phyloP scores from a whole-genome alignment of 495 filamentous ascomycete genomes.

The Talaromyces proteolyticus region DNA sequence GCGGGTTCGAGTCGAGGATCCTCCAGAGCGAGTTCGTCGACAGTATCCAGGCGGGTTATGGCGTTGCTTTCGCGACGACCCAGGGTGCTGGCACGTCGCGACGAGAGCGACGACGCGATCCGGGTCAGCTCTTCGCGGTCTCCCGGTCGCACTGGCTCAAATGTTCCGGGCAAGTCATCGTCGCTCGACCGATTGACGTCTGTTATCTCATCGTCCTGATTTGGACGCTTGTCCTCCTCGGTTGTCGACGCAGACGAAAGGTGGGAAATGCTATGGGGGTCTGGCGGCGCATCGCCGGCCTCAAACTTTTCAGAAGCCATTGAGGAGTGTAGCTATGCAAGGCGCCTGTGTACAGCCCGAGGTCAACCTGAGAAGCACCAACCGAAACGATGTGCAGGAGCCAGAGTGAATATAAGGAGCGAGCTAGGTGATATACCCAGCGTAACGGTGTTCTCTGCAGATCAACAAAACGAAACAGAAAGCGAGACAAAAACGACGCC shows the following conservation, averaged over 20 bases:
- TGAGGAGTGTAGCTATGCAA: too few relatives aligned
- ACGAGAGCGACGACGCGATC: constrained; percentile 31
- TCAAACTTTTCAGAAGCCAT: neutral
- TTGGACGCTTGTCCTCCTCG: neutral
- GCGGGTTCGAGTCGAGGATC: constrained; percentile 53
- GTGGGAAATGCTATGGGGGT: neutral
- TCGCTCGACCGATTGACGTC: neutral
- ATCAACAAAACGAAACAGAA: too few relatives aligned
- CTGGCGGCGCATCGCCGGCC: neutral
- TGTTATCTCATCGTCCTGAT: neutral
- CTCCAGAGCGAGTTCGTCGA: constrained; percentile 33
- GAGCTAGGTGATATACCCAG: too few relatives aligned
- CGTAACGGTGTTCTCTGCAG: too few relatives aligned
- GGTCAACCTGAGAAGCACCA: too few relatives aligned
- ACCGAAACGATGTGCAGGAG: too few relatives aligned
- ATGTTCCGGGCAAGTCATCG: constrained; percentile 6
- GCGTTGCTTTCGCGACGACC: constrained; percentile 16
- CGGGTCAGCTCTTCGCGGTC: constrained; percentile 29
- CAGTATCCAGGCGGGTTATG: constrained; percentile 35
- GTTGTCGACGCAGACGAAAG: neutral
- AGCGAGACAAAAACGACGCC: too few relatives aligned
- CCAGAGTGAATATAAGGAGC: too few relatives aligned
- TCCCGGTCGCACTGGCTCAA: constrained; percentile 30
- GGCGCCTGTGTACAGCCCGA: too few relatives aligned
- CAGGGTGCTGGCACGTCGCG: constrained; percentile 17